Conservation (phyloP, 1,284 basidiomycete genomes). For the Naganishia sp. region DNA sequence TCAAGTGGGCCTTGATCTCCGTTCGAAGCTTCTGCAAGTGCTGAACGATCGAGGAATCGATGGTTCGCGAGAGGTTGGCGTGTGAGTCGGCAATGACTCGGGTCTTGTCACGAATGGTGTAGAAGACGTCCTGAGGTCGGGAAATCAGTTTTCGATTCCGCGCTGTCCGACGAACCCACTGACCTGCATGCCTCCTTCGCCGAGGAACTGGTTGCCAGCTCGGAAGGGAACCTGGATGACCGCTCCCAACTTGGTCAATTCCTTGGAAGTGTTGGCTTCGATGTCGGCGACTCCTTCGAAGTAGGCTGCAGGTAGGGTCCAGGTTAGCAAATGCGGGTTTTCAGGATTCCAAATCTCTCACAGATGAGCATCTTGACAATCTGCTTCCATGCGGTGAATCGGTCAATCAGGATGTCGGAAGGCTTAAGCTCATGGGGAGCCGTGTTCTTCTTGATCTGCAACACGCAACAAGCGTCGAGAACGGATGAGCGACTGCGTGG, state of each 20-base stretch:
- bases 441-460: conserved; percentile 79
- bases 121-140: conserved; percentile 77
- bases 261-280: conserved; percentile 90
- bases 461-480: conserved; percentile 27
- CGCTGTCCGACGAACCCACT: conserved; percentile 22
- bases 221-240: conserved; percentile 98
- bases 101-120: conserved; percentile 90
- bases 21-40: conserved; percentile 90
- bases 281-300: conserved; percentile 86
- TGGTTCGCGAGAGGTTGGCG: conserved; percentile 91
- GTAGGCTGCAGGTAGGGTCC: conserved; percentile 45
- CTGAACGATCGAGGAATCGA: conserved; percentile 96
- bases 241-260: conserved; percentile 92
- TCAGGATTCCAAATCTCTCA: conserved; percentile 36
- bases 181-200: conserved; percentile 83
- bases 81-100: conserved; percentile 93
- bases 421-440: conserved; percentile 87
- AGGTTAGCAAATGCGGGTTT: conserved; percentile 16
- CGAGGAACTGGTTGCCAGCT: conserved; percentile 91
- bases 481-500: background rate
- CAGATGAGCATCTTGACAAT: conserved; percentile 92
- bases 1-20: conserved; percentile 96
- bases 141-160: background rate
- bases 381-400: conserved; percentile 64
- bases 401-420: conserved; percentile 94